Evolutionary conservation across 345 rosid species (phyloP).

Genomic region (Lepidium sativum): DNA sequence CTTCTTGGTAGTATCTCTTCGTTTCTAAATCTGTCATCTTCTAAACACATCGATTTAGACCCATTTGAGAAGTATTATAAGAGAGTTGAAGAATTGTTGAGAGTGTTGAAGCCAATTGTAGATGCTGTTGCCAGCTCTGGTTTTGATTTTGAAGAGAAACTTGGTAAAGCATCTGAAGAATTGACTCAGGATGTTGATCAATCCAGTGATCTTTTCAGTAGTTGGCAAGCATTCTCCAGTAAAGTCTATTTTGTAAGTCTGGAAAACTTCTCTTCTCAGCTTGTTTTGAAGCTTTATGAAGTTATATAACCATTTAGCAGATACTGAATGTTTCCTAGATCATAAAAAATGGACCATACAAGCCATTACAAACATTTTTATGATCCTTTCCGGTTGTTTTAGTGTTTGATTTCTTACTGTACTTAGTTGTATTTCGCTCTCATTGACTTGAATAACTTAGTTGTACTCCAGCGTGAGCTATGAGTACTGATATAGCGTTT

Average conservation of each 20-base stretch:
- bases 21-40: conserved; percentile 53
- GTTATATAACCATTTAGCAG: background rate
- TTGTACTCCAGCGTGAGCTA: background rate
- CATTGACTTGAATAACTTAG: background rate
- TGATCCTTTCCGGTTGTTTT: background rate
- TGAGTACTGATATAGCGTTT: background rate
- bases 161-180: conserved; percentile 51
- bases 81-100: conserved; percentile 71
- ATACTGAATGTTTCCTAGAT: background rate
- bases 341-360: background rate
- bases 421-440: background rate
- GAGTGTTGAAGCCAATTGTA: conserved; percentile 65
- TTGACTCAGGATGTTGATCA: conserved; percentile 60
- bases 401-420: background rate
- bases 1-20: conserved; percentile 60
- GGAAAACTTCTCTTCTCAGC: background rate
- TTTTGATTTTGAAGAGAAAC: conserved; percentile 48
- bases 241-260: conserved; percentile 79
- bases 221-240: conserved; percentile 69
- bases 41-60: conserved; percentile 48
- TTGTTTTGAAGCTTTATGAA: background rate
- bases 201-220: conserved; percentile 53
- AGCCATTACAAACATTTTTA: background rate
- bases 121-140: conserved; percentile 48
- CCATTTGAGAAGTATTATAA: conserved; percentile 56